Percentiles rank a stretch among this genome's conserved stretches.
These are phyloP conservation scores for Debaryomycetaceae sp. DNA, from an alignment of 1,139 yeast species.

Conservation along the genomic window DNA sequence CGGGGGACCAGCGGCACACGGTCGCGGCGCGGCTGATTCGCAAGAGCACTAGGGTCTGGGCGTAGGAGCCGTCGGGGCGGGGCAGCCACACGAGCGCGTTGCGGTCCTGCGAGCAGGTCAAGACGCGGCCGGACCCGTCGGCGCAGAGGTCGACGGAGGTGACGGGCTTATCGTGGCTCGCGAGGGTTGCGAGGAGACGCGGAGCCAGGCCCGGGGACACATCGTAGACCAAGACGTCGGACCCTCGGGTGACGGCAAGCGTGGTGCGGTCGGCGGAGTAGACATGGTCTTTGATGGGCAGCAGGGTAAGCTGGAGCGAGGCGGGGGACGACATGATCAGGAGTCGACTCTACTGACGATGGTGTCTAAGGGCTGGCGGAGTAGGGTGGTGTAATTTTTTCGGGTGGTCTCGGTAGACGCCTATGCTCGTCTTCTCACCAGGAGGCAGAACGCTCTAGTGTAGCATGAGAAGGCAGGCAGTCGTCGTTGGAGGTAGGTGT, in stretches of 20 bases:
- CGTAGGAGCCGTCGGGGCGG: conserved; percentile 40
- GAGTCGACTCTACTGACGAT: conserved; percentile 26
- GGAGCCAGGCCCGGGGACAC: conserved; percentile 32
- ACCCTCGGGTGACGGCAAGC: conserved; percentile 76
- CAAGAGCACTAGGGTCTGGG: conserved; percentile 85
- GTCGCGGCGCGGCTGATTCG: conserved; percentile 95
- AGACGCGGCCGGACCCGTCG: conserved; percentile 64
- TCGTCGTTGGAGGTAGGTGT: too few relatives aligned
- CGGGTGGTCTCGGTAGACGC: too few relatives aligned
- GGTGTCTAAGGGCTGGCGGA: too few relatives aligned
- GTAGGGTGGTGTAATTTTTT: too few relatives aligned
- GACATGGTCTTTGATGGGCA: conserved; percentile 85
- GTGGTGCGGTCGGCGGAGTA: conserved; percentile 59
- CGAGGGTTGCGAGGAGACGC: conserved; percentile 47
- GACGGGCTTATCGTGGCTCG: conserved; percentile 88
- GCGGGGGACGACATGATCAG: conserved; percentile 22
- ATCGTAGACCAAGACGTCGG: conserved; percentile 64
- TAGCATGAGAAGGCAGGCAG: too few relatives aligned
- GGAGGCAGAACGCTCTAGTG: too few relatives aligned
- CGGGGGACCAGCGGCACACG: conserved; percentile 87
- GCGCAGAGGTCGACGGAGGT: conserved; percentile 89
- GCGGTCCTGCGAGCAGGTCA: conserved; percentile 96
- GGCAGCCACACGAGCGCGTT: conserved; percentile 95
- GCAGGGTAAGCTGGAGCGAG: conserved; percentile 61
- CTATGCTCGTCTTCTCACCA: too few relatives aligned